Percentiles rank a stretch among this genome's conserved stretches.
Conservation (phyloP, 306 rosid species). For the Corylus heterophylla region DNA sequence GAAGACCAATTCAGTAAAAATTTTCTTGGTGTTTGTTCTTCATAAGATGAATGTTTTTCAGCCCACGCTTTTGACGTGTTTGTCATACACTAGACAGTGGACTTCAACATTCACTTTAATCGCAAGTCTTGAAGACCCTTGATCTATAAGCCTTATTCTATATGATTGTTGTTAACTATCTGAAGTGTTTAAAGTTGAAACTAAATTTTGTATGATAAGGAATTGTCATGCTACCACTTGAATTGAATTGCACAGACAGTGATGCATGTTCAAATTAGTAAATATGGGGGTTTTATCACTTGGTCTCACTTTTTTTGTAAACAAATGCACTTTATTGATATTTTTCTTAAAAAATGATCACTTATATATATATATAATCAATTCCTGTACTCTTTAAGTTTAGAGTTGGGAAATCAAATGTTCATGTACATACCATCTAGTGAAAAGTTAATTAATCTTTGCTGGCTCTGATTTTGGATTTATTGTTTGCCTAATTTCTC, state of each 20-base stretch:
- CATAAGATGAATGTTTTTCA: slow-evolving; percentile 14
- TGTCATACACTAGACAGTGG: neutral
- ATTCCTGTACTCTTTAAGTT: neutral
- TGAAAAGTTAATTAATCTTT: neutral
- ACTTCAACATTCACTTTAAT: no score
- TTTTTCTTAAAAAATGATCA: neutral
- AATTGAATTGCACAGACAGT: neutral
- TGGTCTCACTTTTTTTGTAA: neutral
- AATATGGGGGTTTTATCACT: neutral
- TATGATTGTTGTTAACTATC: neutral
- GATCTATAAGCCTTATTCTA: neutral
- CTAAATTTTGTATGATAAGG: neutral
- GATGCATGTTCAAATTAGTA: neutral
- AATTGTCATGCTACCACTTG: neutral
- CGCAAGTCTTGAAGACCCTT: no score
- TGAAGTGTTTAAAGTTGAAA: neutral
- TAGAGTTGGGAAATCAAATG: neutral
- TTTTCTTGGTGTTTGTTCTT: slow-evolving; percentile 6
- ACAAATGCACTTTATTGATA: neutral
- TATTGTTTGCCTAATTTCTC: neutral
- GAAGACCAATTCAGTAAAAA: neutral
- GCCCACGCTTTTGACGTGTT: neutral
- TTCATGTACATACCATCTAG: no score
- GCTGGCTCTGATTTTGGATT: neutral
- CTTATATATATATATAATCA: neutral